Evolutionary conservation across 768 basidiomycete genomes (phyloP), one percentile per base, ranked within the genome.

Genomic region (Naganishia vaughanmartiniae): DNA sequence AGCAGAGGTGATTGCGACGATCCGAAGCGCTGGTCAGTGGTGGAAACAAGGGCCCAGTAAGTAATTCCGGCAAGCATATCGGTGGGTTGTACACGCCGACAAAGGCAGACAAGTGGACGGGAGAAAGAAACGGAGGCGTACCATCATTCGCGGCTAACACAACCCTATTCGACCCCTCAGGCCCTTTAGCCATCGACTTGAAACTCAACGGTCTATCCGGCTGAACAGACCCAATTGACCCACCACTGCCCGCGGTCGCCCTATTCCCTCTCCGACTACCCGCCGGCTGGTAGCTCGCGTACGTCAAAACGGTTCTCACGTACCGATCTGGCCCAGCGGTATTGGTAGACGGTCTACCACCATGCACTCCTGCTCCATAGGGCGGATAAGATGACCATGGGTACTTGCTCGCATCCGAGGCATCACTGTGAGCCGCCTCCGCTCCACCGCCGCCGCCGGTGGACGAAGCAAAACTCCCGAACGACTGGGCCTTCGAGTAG

Each of bases 111-210:
- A n/a, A n/a, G n/a, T n/a, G n/a, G n/a, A n/a, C n/a, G n/a, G n/a
- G n/a, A n/a, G n/a, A n/a, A n/a, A 26, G 26, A 56, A 19, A 21
- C n/a, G 26, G 6, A 11, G 11, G 12, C 36, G 24, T 46, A 58
- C 60, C 45, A 63, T 70, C 70, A 76, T 77, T 76, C 36, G 77
- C 77, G 12, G 75, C 76, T 26, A 79, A 75, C 14, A 75, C 80
- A 17, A 81, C 73, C 17, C 75, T 74, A 56, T 76, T 76, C 26
- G 67, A 69, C n/a, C 78, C 80, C 0, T 75, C 74, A 9, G 77
- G 73, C 15, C 78, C 78, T 66, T 72, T 66, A 4, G 76, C 77
- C 79, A 80, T 80, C 51, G 42, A 54, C 53, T 68, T 72, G 42
- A 66, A 66, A 24, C 46, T 33, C 28, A 69, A 30, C 42, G 68